Evolutionary conservation across 768 basidiomycete species (phyloP).

Genomic region (Auricularia heimuer): DNA sequence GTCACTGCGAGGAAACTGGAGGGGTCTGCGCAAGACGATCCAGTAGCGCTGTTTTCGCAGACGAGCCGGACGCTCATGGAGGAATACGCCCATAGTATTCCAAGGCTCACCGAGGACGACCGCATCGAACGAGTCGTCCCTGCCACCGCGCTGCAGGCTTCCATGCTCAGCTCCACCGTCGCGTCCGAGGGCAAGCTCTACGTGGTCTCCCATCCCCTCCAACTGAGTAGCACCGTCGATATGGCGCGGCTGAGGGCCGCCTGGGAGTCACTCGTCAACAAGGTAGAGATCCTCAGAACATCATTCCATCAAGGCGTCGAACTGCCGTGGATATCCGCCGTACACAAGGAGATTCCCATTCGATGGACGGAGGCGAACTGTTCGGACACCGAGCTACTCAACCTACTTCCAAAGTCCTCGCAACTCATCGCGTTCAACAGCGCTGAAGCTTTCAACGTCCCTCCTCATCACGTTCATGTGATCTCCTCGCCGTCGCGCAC

Average conservation of each 20-base stretch:
- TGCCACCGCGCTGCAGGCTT: background rate
- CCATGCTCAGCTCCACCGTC: background rate
- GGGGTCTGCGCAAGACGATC: background rate
- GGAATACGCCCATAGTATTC: background rate
- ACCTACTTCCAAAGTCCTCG: too few species aligned
- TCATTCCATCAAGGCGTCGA: background rate
- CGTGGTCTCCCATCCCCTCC: background rate
- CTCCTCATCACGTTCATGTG: background rate
- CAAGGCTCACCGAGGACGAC: background rate
- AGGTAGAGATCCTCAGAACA: background rate
- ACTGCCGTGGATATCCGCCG: background rate
- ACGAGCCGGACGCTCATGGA: background rate
- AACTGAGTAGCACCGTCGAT: background rate
- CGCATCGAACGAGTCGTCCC: background rate
- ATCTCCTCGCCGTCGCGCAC: background rate
- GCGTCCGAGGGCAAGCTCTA: background rate
- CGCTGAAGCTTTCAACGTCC: background rate
- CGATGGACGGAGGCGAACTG: background rate
- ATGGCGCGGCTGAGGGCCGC: background rate
- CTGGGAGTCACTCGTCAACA: background rate
- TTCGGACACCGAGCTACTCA: background rate
- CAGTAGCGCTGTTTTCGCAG: background rate
- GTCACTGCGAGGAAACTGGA: background rate
- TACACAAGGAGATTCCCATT: background rate
- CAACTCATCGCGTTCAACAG: too few species aligned